Evolutionary conservation across 202 grass and related monocot genomes (phyloP), one percentile per base, ranked within the genome.

Genomic region (Panicum virgatum): DNA sequence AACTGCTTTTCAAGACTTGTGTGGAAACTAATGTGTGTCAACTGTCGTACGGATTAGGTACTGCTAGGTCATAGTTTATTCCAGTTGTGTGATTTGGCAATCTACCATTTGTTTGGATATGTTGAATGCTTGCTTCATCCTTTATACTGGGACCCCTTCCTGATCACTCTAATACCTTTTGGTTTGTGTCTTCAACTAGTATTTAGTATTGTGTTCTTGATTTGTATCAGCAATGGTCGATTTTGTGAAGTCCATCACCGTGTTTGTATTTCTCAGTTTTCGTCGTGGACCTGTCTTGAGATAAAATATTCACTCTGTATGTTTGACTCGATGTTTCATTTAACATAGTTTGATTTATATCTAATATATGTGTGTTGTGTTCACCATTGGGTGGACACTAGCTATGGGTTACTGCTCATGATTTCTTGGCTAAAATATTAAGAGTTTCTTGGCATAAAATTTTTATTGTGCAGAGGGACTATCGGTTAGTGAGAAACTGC

Each of bases 401-500:
- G 30, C 10, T 30, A 22, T 81, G 38, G 36, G 18, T 6, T 50
- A 48, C 8, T 29, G 19, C 13, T 44, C 12, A 51, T 16, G 25
- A 59, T 82, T 77, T 72, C 3, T 64, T 66, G 54, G 54, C 59
- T 23, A 78, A 72, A 20, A 73, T 48, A 4, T 61, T 75, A n/a
- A 58, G 44, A 51, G 26, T 36, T 87, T 82, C 5, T 83, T 82
- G 64, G 44, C 60, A 52, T 60, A 56, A 61, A 54, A 37, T 78
- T 68, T 67, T 46, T 9, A 54, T 82, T 75, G n/a, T 76, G 54
- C 75, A 96, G 92, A 76, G 83, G 90, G 91, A 99, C 56, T 94
- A 90, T 87, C 71, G 72, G 47, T 79, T 96, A 64, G 84, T 96
- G 66, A 94, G 91, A 85, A 87, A 99, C 46, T 96, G 87, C 53